A percentile compares a stretch with the other conserved stretches of the same genome.
Conservation (phyloP, 2,329 filamentous ascomycete species). For the Pseudocercospora musae region DNA sequence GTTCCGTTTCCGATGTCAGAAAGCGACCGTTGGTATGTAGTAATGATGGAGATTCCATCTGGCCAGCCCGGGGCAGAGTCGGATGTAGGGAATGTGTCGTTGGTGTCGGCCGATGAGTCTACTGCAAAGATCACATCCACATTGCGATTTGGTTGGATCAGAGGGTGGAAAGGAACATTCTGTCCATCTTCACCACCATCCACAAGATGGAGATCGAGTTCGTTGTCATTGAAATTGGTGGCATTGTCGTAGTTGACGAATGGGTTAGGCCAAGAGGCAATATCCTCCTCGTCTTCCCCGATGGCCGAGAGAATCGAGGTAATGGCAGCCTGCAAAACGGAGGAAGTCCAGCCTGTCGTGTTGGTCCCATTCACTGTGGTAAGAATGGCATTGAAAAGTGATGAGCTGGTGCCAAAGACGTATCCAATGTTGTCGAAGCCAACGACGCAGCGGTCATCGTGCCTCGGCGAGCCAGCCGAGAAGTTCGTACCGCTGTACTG, state of each 20-base stretch:
- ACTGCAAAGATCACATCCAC: conserved; percentile 81
- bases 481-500: conserved; percentile 73
- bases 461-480: conserved; percentile 56
- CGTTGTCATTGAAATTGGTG: conserved; percentile 56
- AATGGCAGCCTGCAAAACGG: conserved; percentile 50
- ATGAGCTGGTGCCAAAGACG: conserved; percentile 80
- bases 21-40: conserved; percentile 67
- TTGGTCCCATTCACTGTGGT: conserved; percentile 57
- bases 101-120: conserved; percentile 72
- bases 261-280: conserved; percentile 75
- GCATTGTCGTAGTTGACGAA: conserved; percentile 64
- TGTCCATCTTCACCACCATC: conserved; percentile 76
- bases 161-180: conserved; percentile 74
- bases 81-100: conserved; percentile 30
- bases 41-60: conserved; percentile 71
- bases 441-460: conserved; percentile 60
- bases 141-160: conserved; percentile 68
- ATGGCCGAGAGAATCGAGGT: conserved; percentile 46
- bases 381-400: conserved; percentile 78
- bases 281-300: conserved; percentile 62
- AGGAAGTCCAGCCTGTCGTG: conserved; percentile 39
- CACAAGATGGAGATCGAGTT: conserved; percentile 62
- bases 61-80: conserved; percentile 60
- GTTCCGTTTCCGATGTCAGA: conserved; percentile 63
- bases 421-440: conserved; percentile 83